Conservation (phyloP, 768 basidiomycete genomes). For the Kwoniella dendrophila region DNA sequence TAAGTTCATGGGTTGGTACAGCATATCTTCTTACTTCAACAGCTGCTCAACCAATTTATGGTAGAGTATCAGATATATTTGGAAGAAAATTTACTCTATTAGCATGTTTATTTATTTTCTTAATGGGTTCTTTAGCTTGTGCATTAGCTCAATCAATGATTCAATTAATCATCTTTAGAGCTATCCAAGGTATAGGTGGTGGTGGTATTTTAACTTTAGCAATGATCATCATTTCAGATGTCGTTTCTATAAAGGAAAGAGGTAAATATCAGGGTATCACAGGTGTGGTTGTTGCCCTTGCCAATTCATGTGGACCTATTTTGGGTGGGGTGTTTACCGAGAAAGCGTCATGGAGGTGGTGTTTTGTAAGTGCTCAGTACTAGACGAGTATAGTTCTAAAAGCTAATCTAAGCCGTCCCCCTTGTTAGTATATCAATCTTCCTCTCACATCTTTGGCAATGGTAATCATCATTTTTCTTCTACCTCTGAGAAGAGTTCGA, state of each 20-base stretch:
- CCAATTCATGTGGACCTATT: constrained; percentile 69
- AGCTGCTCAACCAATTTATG: constrained; percentile 63
- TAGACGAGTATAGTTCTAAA: no score
- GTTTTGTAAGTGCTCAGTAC: constrained; percentile 59
- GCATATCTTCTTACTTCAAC: constrained; percentile 66
- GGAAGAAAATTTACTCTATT: constrained; percentile 66
- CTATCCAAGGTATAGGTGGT: constrained; percentile 70
- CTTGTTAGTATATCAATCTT: constrained; percentile 64
- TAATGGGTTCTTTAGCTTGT: constrained; percentile 68
- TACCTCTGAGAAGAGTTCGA: constrained; percentile 70
- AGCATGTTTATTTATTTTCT: constrained; percentile 66
- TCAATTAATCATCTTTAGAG: constrained; percentile 70
- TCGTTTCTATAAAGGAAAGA: constrained; percentile 65
- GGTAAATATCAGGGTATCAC: constrained; percentile 80
- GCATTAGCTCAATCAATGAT: constrained; percentile 68
- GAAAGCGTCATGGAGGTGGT: constrained; percentile 71
- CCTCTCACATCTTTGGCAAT: constrained; percentile 65
- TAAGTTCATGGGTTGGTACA: constrained; percentile 72
- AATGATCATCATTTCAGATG: constrained; percentile 71
- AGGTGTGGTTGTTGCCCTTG: constrained; percentile 64
- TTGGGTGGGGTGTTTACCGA: constrained; percentile 69
- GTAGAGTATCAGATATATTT: constrained; percentile 56
- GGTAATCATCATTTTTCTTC: constrained; percentile 64
- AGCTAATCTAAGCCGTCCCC: constrained; percentile 14
- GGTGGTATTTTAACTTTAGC: constrained; percentile 71